A percentile compares a stretch with the other conserved stretches of the same genome.
These are phyloP conservation scores for Ceratobasidium sp. DNA, from an alignment of 1,284 basidiomycete genomes.

Conservation along the genomic window DNA sequence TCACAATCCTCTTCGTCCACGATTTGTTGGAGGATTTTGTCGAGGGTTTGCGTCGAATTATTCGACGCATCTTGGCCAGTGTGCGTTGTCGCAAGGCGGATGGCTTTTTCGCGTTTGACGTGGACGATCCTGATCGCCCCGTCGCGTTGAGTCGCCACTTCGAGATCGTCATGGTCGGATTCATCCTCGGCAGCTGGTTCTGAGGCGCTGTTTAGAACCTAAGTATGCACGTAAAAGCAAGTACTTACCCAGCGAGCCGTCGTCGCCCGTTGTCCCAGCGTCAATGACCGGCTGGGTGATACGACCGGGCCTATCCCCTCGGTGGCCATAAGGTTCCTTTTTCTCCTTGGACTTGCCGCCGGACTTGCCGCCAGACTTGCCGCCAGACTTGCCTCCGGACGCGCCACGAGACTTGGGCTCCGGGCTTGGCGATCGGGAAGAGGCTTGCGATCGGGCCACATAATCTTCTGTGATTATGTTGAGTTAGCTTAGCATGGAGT, in stretches of 20 bases:
- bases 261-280: background rate
- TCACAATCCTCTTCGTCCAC: background rate
- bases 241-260: background rate
- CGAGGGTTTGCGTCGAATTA: background rate
- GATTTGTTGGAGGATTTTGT: background rate
- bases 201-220: background rate
- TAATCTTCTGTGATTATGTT: background rate
- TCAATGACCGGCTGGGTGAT: constrained; percentile 2
- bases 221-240: background rate
- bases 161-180: background rate
- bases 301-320: background rate
- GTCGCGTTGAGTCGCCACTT: background rate
- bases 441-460: background rate
- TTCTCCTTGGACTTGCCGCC: background rate
- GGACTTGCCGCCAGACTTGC: too few relatives aligned
- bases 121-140: background rate
- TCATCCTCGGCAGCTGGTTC: background rate
- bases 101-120: background rate
- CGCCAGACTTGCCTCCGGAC: too few relatives aligned
- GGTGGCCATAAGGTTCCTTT: background rate
- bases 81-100: background rate
- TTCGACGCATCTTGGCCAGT: background rate
- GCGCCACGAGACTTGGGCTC: background rate
- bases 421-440: background rate
- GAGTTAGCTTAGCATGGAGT: too few relatives aligned